These are phyloP conservation scores for Haplosporangium gracile DNA, from an alignment of 192 early-diverging fungal genomes.

Conservation along the genomic window DNA sequence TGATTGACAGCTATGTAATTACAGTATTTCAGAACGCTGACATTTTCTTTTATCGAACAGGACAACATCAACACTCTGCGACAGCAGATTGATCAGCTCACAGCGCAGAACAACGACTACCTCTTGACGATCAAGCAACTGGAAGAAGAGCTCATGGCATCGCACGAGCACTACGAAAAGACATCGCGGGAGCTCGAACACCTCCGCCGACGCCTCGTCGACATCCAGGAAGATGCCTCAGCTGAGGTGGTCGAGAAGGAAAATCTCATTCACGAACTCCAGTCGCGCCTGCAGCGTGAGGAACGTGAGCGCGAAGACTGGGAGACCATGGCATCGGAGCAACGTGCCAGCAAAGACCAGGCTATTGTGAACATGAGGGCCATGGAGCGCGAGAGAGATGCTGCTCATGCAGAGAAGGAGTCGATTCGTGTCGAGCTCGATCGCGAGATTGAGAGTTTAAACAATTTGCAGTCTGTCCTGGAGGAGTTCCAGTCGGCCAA, in stretches of 20 bases:
- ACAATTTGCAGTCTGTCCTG: constrained; percentile 89
- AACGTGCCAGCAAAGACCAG: constrained; percentile 65
- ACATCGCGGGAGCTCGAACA: constrained; percentile 65
- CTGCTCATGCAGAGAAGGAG: constrained; percentile 61
- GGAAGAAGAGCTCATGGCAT: constrained; percentile 59
- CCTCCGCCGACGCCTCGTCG: constrained; percentile 69
- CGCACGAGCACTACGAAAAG: constrained; percentile 61
- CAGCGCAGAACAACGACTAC: constrained; percentile 69
- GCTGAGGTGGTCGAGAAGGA: constrained; percentile 72
- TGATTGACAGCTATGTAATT: background rate
- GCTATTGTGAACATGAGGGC: constrained; percentile 64
- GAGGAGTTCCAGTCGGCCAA: constrained; percentile 89
- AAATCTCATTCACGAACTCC: constrained; percentile 63
- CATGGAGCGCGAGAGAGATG: constrained; percentile 64
- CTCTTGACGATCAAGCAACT: constrained; percentile 68
- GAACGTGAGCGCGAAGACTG: constrained; percentile 75
- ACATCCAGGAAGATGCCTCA: constrained; percentile 70
- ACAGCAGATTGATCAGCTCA: constrained; percentile 69
- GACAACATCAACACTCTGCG: constrained; percentile 68
- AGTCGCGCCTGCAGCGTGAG: constrained; percentile 66
- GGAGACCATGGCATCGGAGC: constrained; percentile 71
- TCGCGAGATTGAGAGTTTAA: constrained; percentile 69
- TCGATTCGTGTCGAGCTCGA: constrained; percentile 63
- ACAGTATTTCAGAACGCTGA: background rate
- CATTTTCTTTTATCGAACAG: constrained; percentile 18